Percentiles rank a stretch among this genome's conserved stretches.
Evolutionary conservation across 345 rosid species (phyloP).

Genomic region (Aethionema arabicum): DNA sequence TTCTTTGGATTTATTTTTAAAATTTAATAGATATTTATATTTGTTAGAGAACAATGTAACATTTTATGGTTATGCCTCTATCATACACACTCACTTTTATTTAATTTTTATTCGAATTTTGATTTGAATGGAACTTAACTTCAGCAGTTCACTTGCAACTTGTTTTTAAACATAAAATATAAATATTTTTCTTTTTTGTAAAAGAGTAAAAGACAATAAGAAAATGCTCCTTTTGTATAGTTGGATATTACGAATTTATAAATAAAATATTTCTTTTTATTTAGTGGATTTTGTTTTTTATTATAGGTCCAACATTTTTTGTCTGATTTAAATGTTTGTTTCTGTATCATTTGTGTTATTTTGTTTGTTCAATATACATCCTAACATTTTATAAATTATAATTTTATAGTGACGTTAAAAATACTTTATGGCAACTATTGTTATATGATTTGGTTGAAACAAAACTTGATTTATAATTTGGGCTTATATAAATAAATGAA

Average conservation of each 20-base stretch:
- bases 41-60: slow-evolving; percentile 28
- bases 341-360: no score
- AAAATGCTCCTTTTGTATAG: neutral
- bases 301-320: no score
- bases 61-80: slow-evolving; percentile 33
- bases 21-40: neutral
- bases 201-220: neutral
- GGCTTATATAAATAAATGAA: slow-evolving; percentile 16
- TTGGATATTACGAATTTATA: neutral
- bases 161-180: neutral
- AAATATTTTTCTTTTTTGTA: neutral
- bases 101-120: slow-evolving; percentile 24
- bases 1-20: slow-evolving; percentile 17
- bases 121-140: slow-evolving; percentile 30
- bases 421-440: neutral
- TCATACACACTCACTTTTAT: slow-evolving; percentile 17
- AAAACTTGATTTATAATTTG: neutral
- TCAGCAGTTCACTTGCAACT: slow-evolving; percentile 20
- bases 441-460: neutral
- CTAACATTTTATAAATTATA: no score
- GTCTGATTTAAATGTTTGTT: no score
- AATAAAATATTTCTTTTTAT: no score
- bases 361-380: no score
- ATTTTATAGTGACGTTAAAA: no score
- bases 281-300: no score